phyloP scores from a whole-genome alignment of 768 basidiomycete species.

The Mycena sanguinolenta region DNA sequence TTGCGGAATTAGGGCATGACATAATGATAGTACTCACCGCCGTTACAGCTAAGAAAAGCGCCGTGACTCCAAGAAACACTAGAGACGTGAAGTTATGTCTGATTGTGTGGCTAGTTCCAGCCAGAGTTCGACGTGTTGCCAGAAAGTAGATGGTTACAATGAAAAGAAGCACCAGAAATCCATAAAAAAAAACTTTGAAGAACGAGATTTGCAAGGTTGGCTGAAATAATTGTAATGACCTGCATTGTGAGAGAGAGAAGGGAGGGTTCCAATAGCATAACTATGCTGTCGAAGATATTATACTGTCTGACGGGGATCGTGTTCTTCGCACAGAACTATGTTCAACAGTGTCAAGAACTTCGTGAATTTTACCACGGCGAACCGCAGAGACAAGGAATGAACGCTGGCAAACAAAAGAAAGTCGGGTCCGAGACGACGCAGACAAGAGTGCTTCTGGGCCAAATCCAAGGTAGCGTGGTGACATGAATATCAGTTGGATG shows the following conservation, averaged over 20 bases:
- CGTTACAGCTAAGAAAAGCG: conserved; percentile 23
- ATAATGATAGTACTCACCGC: background rate
- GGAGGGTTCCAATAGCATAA: background rate
- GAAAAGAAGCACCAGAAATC: conserved; percentile 29
- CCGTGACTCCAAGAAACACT: conserved; percentile 10
- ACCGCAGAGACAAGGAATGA: too few relatives aligned
- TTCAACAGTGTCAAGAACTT: too few relatives aligned
- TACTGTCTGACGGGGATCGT: background rate
- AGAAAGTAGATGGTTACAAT: conserved; percentile 19
- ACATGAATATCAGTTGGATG: too few relatives aligned
- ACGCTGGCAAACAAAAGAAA: too few relatives aligned
- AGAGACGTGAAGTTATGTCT: conserved; percentile 18
- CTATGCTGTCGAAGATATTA: background rate
- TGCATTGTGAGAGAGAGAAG: conserved; percentile 11
- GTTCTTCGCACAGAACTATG: background rate
- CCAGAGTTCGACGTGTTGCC: conserved; percentile 14
- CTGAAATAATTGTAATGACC: conserved; percentile 17
- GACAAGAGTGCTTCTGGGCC: too few relatives aligned
- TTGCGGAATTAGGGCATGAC: background rate
- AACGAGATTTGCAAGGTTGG: conserved; percentile 29
- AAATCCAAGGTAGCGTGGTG: too few relatives aligned
- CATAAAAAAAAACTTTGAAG: conserved; percentile 32
- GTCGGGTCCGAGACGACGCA: too few relatives aligned
- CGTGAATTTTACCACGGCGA: too few relatives aligned
- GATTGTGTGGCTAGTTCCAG: conserved; percentile 2